phyloP scores from a whole-genome alignment of 2,329 filamentous ascomycete genomes.

The Cryphonectria nitschkei region DNA sequence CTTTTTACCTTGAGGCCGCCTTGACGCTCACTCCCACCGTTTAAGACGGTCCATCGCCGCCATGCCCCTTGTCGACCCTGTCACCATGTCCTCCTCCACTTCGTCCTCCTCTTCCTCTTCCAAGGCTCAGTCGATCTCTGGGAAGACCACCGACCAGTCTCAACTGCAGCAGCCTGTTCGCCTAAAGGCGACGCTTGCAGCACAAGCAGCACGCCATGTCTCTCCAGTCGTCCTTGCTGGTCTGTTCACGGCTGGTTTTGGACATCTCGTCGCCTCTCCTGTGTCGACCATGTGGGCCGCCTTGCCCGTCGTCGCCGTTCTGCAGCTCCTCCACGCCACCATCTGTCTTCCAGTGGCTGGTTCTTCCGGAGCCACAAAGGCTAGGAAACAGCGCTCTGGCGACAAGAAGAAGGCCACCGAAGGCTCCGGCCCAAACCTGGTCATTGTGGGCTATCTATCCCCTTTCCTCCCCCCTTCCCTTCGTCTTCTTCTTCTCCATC shows the following conservation, averaged over 20 bases:
- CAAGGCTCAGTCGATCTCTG: slow-evolving; percentile 17
- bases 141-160: slow-evolving; percentile 16
- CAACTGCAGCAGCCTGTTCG: slow-evolving; percentile 34
- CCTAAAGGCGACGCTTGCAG: slow-evolving; percentile 32
- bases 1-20: not conserved
- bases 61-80: slow-evolving; percentile 39
- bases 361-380: slow-evolving; percentile 43
- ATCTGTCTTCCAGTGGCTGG: slow-evolving; percentile 67
- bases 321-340: slow-evolving; percentile 56
- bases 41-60: not conserved
- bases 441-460: slow-evolving; percentile 47
- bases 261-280: slow-evolving; percentile 38
- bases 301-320: slow-evolving; percentile 36
- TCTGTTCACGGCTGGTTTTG: slow-evolving; percentile 36
- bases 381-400: slow-evolving; percentile 56
- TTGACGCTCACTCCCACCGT: not conserved
- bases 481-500: slow-evolving; percentile 9
- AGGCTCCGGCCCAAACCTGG: slow-evolving; percentile 46
- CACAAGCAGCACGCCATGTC: slow-evolving; percentile 37
- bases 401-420: slow-evolving; percentile 49
- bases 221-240: slow-evolving; percentile 36
- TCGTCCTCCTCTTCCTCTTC: slow-evolving; percentile 30
- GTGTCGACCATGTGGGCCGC: slow-evolving; percentile 37
- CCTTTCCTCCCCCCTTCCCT: slow-evolving; percentile 4
- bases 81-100: slow-evolving; percentile 36